Conservation (phyloP, 1,284 basidiomycete genomes). For the Phylloboletellus chloephorus region DNA sequence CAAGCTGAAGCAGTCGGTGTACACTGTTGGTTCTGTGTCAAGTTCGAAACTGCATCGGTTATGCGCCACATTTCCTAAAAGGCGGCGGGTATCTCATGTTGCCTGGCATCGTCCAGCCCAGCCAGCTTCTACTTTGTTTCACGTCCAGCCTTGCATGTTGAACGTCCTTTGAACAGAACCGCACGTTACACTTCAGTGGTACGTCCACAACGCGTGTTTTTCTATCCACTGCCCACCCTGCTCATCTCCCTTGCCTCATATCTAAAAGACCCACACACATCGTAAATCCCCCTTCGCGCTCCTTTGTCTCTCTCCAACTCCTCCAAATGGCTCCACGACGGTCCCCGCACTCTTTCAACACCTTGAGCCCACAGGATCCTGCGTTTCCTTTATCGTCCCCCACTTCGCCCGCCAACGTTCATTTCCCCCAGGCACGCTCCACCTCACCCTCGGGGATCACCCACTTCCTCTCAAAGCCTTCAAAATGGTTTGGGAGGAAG, state of each 20-base stretch:
- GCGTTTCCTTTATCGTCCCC: conserved; percentile 17
- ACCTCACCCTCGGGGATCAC: conserved; percentile 38
- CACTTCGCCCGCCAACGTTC: conserved; percentile 23
- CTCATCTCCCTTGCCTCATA: neutral
- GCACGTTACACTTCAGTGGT: conserved; percentile 5
- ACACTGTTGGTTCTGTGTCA: too few species aligned
- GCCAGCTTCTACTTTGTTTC: conserved; percentile 9
- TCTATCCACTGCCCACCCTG: neutral
- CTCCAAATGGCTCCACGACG: conserved; percentile 28
- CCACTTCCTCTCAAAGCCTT: conserved; percentile 42
- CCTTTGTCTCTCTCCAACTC: conserved; percentile 6
- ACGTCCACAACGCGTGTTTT: conserved; percentile 12
- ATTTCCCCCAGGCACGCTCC: conserved; percentile 29
- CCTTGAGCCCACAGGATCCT: conserved; percentile 30
- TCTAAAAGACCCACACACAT: neutral
- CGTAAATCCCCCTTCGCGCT: conserved; percentile 12
- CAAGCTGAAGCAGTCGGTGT: too few species aligned
- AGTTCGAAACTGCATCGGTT: too few species aligned
- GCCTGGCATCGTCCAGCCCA: neutral
- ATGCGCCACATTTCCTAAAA: conserved; percentile 23
- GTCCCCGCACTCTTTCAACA: conserved; percentile 18
- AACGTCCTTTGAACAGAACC: neutral
- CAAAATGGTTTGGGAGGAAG: conserved; percentile 45
- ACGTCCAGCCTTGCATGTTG: conserved; percentile 17
- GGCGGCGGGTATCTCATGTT: conserved; percentile 7